Base-by-base conservation (phyloP, 2,329 filamentous ascomycete species). In the Stylonectria norvegica region DNA sequence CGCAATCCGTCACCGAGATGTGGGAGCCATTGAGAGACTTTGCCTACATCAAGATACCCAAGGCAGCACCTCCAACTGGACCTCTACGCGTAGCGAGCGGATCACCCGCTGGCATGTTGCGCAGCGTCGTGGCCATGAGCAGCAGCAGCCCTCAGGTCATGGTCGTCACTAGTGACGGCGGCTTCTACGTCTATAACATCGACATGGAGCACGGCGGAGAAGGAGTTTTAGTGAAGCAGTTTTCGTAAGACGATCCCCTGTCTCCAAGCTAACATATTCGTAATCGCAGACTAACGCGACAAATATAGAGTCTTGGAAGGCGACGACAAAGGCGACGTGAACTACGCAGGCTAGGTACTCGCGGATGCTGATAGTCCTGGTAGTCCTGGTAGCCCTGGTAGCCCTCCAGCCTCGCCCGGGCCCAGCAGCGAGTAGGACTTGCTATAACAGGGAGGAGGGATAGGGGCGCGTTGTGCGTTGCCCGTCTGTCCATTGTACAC, bases 41-140 rank as follows among this genome's bases (percentile, higher is more conserved):
- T 67, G 93, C 93, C 1, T 97, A 88, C 75, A 90, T 97, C 59
- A 95, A 93, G 62, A 79, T 98, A 34, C 91, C 91, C 11, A 88
- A 85, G 58, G 62, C 71, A 5, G 46, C 54, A 12, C 40, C 47
- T 4, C 42, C 57, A 4, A 45, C 40, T 5, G 31, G 48, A 4
- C 34, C 47, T 22, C 42, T 56, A 5, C 34, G 53, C 20, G 32
- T 47, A 50, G 15, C 64, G 4, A 57, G 59, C 20, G 66, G 66
- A 17, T 57, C 61, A 4, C 49, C 59, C 2, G 56, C 61, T 5
- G 55, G 75, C 0, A 83, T 87, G 0, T 66, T 95, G 28, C 76
- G 86, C 50, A 95, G 89, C 51, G 91, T 98, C n/a, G 93, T 98
- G 30, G 91, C 93, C 7, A 94, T 98, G 84, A 95, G 88, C 61